Evolutionary conservation across 73 alveolate species (phyloP).

Genomic region (Paramecium tetraurelia): DNA sequence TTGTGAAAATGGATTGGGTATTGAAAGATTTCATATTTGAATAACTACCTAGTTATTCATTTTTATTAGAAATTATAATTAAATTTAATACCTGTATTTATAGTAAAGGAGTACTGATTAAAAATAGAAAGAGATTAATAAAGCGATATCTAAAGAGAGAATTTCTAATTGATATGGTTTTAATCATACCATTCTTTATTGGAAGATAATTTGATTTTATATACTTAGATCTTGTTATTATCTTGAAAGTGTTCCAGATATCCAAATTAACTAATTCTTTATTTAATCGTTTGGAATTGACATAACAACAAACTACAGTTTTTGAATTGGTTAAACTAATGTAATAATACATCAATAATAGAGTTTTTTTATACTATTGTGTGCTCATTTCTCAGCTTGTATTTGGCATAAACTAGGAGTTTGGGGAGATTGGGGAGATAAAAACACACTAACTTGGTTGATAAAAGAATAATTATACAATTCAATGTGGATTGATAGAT

Average conservation of each 20-base stretch:
- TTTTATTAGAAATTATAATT: neutral
- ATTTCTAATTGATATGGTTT: neutral
- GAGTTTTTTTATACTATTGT: neutral
- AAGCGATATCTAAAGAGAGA: neutral
- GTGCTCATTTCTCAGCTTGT: neutral
- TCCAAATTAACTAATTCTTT: neutral
- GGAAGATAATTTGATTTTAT: neutral
- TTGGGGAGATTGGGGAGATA: neutral
- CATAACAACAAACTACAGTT: neutral
- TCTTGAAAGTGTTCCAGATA: neutral
- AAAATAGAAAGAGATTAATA: neutral
- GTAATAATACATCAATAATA: neutral
- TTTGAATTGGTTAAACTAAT: neutral
- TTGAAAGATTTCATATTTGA: neutral
- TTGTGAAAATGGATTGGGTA: neutral
- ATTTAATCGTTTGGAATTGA: slow-evolving; percentile 10
- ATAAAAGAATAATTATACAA: neutral
- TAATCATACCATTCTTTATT: neutral
- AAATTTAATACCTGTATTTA: slow-evolving; percentile 17
- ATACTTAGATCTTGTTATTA: neutral
- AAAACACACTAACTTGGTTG: neutral
- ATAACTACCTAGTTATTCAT: neutral
- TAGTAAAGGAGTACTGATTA: neutral
- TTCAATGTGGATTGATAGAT: neutral
- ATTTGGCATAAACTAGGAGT: neutral